Evolutionary conservation across 129 eudicot species (phyloP).

Genomic region (Rutidosis leptorrhynchoides): DNA sequence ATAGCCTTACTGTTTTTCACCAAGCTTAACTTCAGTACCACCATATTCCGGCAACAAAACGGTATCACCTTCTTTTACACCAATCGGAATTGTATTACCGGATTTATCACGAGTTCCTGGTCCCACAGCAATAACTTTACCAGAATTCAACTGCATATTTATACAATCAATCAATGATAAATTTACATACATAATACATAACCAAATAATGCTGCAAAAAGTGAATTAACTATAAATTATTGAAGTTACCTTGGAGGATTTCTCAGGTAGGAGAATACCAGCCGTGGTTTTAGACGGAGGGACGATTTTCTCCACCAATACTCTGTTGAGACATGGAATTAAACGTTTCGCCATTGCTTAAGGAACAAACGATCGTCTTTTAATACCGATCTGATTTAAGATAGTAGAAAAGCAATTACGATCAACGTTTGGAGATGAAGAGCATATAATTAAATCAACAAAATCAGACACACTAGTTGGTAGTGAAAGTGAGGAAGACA

Average conservation of each 20-base stretch:
- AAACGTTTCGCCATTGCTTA: constrained; percentile 91
- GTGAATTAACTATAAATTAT: background rate
- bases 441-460: too few species aligned
- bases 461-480: constrained; percentile 2
- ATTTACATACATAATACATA: background rate
- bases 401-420: too few species aligned
- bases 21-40: constrained; percentile 80
- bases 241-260: constrained; percentile 55
- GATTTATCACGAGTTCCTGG: constrained; percentile 53
- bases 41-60: constrained; percentile 93
- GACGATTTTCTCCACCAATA: constrained; percentile 67
- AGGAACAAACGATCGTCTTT: too few species aligned
- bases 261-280: constrained; percentile 91
- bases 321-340: constrained; percentile 82
- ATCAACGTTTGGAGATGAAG: too few species aligned
- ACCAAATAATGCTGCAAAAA: constrained; percentile 5
- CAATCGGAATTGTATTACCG: constrained; percentile 60
- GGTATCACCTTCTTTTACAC: constrained; percentile 87
- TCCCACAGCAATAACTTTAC: constrained; percentile 83
- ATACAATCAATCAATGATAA: constrained; percentile 11
- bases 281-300: constrained; percentile 82
- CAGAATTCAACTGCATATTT: constrained; percentile 65
- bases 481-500: background rate
- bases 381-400: too few species aligned
- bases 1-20: constrained; percentile 67